Evolutionary conservation across 306 rosid species (phyloP).

Genomic region (Herpetospermum pedunculosum): DNA sequence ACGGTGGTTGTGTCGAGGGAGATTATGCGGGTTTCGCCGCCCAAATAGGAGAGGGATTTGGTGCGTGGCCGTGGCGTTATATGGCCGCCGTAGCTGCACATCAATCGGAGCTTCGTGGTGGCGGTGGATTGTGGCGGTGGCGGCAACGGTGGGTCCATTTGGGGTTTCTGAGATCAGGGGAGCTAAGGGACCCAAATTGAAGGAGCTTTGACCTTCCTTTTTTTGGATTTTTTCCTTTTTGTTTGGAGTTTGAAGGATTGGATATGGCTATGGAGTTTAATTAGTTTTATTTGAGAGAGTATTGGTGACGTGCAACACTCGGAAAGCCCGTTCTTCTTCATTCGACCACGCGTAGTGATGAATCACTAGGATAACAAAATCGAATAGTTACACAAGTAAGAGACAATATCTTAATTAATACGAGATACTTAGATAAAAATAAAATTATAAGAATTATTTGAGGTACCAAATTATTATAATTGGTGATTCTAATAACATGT

Average conservation of each 20-base stretch:
- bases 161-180: neutral
- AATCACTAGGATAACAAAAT: no score
- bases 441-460: no score
- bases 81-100: slow-evolving; percentile 62
- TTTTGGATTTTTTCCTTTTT: neutral
- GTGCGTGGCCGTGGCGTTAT: slow-evolving; percentile 32
- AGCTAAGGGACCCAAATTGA: neutral
- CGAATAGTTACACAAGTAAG: no score
- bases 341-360: no score
- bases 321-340: no score
- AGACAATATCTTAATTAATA: no score
- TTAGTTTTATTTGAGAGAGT: neutral
- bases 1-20: slow-evolving; percentile 20
- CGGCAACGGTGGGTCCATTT: slow-evolving; percentile 25
- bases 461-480: no score
- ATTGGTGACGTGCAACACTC: no score
- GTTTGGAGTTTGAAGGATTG: neutral
- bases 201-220: neutral
- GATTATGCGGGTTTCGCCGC: slow-evolving; percentile 54
- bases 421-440: no score
- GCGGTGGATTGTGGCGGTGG: neutral
- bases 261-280: neutral
- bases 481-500: no score
- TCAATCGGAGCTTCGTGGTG: slow-evolving; percentile 32
- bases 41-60: slow-evolving; percentile 34